These are phyloP conservation scores for Aureobasidium sp. DNA, from an alignment of 2,329 filamentous ascomycete genomes.

Conservation along the genomic window DNA sequence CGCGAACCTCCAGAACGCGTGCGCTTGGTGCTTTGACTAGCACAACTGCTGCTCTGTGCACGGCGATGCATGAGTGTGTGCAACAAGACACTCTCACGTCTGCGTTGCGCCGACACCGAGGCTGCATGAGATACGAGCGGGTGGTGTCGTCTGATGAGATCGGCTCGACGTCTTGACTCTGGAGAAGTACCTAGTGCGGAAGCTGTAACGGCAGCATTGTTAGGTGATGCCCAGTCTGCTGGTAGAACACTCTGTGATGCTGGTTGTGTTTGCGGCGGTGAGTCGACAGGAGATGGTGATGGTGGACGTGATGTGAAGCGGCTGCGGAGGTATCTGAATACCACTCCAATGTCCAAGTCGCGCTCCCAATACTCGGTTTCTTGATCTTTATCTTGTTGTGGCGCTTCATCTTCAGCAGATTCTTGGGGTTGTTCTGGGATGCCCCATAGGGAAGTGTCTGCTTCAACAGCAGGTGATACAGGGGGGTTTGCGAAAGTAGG, in stretches of 20 bases:
- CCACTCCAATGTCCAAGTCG: slow-evolving; percentile 80
- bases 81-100: slow-evolving; percentile 16
- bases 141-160: slow-evolving; percentile 80
- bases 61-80: slow-evolving; percentile 31
- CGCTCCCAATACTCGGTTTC: slow-evolving; percentile 83
- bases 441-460: slow-evolving; percentile 54
- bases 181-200: slow-evolving; percentile 35
- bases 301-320: slow-evolving; percentile 53
- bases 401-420: slow-evolving; percentile 20
- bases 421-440: slow-evolving; percentile 52
- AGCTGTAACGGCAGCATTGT: slow-evolving; percentile 16
- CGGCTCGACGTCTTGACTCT: slow-evolving; percentile 66
- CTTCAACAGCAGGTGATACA: slow-evolving; percentile 21
- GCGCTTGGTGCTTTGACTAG: slow-evolving; percentile 76
- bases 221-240: slow-evolving; percentile 25
- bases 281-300: slow-evolving; percentile 16
- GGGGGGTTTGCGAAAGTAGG: slow-evolving; percentile 36
- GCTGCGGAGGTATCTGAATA: slow-evolving; percentile 77
- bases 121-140: slow-evolving; percentile 62
- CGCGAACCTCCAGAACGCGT: slow-evolving; percentile 60
- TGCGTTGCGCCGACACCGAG: slow-evolving; percentile 21
- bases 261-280: slow-evolving; percentile 14
- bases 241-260: slow-evolving; percentile 21
- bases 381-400: slow-evolving; percentile 24
- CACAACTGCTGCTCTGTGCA: slow-evolving; percentile 55